A percentile compares a stretch with the other conserved stretches of the same genome.
These are phyloP conservation scores for Rhododendron williamsianum DNA, from an alignment of 148 eudicot genomes.

Conservation along the genomic window DNA sequence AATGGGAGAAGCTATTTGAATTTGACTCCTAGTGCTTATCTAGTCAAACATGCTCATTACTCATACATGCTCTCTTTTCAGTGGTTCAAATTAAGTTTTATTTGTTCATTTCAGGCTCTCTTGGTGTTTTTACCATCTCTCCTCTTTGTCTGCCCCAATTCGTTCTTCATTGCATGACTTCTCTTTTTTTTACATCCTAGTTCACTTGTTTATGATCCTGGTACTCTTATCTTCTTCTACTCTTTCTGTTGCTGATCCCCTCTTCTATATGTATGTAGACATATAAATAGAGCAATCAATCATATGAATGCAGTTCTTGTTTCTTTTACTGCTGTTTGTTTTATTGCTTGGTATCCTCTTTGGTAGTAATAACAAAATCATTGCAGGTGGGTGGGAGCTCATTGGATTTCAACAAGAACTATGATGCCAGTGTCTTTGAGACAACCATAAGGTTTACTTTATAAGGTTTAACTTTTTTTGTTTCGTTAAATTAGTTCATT, in stretches of 20 bases:
- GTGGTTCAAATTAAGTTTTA: not conserved
- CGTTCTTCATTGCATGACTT: not conserved
- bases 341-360: conserved; percentile 9
- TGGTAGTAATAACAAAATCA: conserved; percentile 17
- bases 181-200: not conserved
- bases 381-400: conserved; percentile 87
- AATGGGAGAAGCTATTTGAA: not conserved
- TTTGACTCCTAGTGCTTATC: not conserved
- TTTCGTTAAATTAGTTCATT: conserved; percentile 7
- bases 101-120: not conserved
- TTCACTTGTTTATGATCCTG: not conserved
- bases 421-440: conserved; percentile 97
- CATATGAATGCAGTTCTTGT: not conserved
- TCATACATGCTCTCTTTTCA: not conserved
- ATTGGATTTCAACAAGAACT: conserved; percentile 90
- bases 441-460: conserved; percentile 99
- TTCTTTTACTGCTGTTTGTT: conserved; percentile 3
- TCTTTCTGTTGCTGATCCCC: not conserved
- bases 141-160: not conserved
- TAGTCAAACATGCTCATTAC: not conserved
- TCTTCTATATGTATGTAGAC: not conserved
- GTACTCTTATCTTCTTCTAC: conserved; percentile 3
- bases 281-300: not conserved
- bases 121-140: not conserved
- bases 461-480: conserved; percentile 54